Conservation (phyloP, 179 eudicot species). For the Silene vulgaris region DNA sequence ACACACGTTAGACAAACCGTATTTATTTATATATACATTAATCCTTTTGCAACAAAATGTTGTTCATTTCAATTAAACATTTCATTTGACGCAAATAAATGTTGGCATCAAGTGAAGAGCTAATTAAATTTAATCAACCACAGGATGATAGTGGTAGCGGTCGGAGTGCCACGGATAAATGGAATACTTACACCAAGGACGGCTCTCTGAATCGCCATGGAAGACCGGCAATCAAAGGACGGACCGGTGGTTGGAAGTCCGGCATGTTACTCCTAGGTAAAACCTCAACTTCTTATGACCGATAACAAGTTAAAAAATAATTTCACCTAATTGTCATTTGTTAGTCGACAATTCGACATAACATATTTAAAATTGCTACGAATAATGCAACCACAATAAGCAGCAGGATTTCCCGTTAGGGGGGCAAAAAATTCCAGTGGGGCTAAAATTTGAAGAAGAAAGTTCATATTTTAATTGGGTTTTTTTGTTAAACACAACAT, state of each 20-base stretch:
- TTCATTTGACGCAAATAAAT: not conserved
- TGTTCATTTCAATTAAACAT: not conserved
- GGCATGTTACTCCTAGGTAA: slow-evolving; percentile 56
- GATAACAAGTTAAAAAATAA: too few species aligned
- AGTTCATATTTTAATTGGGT: too few species aligned
- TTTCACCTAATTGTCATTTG: not conserved
- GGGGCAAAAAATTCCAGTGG: too few species aligned
- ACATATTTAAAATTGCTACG: not conserved
- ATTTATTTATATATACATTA: too few species aligned
- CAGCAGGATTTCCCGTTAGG: too few species aligned
- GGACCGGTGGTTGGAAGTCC: slow-evolving; percentile 59
- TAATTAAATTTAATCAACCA: not conserved
- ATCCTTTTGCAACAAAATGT: not conserved
- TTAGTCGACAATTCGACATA: not conserved
- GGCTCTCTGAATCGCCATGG: slow-evolving; percentile 50
- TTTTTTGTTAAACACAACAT: too few species aligned
- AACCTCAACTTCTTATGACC: not conserved
- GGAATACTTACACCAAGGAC: slow-evolving; percentile 44
- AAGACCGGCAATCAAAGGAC: slow-evolving; percentile 44
- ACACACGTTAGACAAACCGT: too few species aligned
- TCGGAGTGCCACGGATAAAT: slow-evolving; percentile 2
- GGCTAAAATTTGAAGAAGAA: too few species aligned
- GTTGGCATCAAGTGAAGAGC: slow-evolving; percentile 12
- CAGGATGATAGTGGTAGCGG: slow-evolving; percentile 20
- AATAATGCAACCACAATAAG: too few species aligned